Evolutionary conservation across 306 rosid species (phyloP), one percentile per base, ranked within the genome.

Genomic region (Adenanthera pavonina): DNA sequence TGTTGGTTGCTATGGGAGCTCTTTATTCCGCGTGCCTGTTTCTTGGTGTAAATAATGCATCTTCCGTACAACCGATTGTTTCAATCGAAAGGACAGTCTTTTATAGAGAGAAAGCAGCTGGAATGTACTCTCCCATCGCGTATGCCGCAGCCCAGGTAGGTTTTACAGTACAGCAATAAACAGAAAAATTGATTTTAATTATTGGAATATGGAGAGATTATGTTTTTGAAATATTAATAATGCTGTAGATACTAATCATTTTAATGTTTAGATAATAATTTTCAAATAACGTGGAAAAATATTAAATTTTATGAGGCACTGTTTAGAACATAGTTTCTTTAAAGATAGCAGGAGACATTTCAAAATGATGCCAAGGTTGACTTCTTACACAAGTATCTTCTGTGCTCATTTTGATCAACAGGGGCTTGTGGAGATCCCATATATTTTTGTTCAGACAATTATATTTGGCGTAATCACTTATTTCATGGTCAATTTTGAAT

Each of bases 51-150:
- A 94, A 91, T 54, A 92, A 94, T 54, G 82, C 93, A 67, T 85
- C 97, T 78, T 92, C 97, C 8, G 97, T 94, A 25, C 98, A 94
- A 79, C 97, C 97, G n/a, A 83, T 94, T 69, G 90, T 94, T 85
- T 94, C 98, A 10, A 89, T 92, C 49, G 98, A 92, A 82, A 92
- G 98, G 87, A 90, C 98, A 7, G 98, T 94, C 11, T 94, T 94
- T 77, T 94, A 94, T 75, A 85, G 97, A 44, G 98, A 94, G 85
- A 92, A 69, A 84, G 97, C 98, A 48, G 94, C 97, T 72, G 98
- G 98, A 84, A 92, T 92, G 98, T 94, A 91, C 80, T 94, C 97
- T 80, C 92, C 98, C 11, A 77, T 92, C 20, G 80, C 97, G 17
- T 94, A 90, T 84, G 97, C 97, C 4, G 59, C 79, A 2, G 93